Conservation (phyloP, 2,329 filamentous ascomycete species). For the Clonostachys rhizophaga region DNA sequence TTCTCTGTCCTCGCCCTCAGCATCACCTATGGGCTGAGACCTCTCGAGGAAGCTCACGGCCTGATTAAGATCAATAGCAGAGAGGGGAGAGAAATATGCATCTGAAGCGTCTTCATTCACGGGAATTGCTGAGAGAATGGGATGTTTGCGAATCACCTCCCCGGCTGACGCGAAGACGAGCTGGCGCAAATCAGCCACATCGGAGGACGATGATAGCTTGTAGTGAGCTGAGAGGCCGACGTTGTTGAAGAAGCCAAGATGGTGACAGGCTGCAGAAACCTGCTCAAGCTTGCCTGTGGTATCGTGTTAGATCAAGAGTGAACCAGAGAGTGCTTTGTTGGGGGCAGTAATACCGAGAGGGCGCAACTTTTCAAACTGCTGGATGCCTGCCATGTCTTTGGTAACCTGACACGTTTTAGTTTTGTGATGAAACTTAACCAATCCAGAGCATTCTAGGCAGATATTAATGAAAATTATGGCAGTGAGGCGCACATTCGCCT, state of each 20-base stretch:
- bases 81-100: constrained; percentile 36
- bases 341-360: no score
- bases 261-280: constrained; percentile 33
- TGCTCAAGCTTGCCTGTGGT: constrained; percentile 32
- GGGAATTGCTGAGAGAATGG: constrained; percentile 33
- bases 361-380: no score
- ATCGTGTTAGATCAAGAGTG: neutral
- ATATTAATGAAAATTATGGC: no score
- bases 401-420: no score
- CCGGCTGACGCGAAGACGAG: constrained; percentile 26
- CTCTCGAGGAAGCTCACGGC: constrained; percentile 26
- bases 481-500: no score
- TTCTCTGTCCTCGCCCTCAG: constrained; percentile 22
- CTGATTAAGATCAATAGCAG: constrained; percentile 29
- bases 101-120: constrained; percentile 29
- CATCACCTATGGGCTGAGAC: constrained; percentile 3
- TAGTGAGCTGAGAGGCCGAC: constrained; percentile 32
- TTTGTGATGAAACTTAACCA: no score
- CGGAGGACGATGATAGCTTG: constrained; percentile 14
- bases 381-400: no score
- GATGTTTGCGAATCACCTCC: constrained; percentile 29
- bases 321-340: no score
- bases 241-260: constrained; percentile 35
- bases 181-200: constrained; percentile 6
- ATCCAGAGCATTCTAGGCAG: no score